Conservation (phyloP, 148 eudicot genomes). For the Simmondsia chinensis region DNA sequence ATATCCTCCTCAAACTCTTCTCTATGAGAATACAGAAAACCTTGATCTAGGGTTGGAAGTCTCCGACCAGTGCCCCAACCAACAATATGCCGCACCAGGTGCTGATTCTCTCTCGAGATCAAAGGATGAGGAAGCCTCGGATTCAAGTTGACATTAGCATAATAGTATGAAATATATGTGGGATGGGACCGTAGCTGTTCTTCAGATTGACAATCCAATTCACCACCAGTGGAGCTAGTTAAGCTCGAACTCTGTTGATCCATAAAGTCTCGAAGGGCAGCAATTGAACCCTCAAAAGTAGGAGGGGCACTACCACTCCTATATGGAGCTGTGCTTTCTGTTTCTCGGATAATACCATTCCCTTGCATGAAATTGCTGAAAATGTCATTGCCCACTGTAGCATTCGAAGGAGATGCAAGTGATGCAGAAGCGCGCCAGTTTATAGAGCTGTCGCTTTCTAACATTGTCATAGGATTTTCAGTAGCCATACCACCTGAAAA, state of each 20-base stretch:
- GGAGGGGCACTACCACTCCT: conserved; percentile 49
- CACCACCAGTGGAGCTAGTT: conserved; percentile 5
- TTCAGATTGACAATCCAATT: conserved; percentile 23
- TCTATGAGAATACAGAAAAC: conserved; percentile 17
- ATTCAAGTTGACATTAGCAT: conserved; percentile 47
- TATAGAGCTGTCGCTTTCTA: conserved; percentile 12
- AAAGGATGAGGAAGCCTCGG: conserved; percentile 71
- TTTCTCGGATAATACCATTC: conserved; percentile 8
- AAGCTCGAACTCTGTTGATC: conserved; percentile 15
- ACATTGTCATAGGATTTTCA: conserved; percentile 27
- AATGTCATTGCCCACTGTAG: conserved; percentile 6
- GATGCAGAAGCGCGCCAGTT: conserved; percentile 11
- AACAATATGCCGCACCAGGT: conserved; percentile 17
- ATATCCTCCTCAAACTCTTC: conserved; percentile 25
- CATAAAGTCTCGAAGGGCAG: conserved; percentile 20
- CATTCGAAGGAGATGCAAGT: conserved; percentile 12
- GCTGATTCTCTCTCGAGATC: conserved; percentile 41
- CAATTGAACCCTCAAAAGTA: conserved; percentile 24
- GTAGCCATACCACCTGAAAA: conserved; percentile 14
- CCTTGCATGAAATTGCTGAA: conserved; percentile 10
- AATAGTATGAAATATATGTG: conserved; percentile 41
- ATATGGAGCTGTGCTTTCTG: conserved; percentile 12
- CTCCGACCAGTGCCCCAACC: conserved; percentile 10
- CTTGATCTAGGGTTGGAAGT: conserved; percentile 7
- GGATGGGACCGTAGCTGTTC: conserved; percentile 51